Evolutionary conservation across 108 stramenopile genomes (phyloP).

Genomic region (Nitzschia sp.): DNA sequence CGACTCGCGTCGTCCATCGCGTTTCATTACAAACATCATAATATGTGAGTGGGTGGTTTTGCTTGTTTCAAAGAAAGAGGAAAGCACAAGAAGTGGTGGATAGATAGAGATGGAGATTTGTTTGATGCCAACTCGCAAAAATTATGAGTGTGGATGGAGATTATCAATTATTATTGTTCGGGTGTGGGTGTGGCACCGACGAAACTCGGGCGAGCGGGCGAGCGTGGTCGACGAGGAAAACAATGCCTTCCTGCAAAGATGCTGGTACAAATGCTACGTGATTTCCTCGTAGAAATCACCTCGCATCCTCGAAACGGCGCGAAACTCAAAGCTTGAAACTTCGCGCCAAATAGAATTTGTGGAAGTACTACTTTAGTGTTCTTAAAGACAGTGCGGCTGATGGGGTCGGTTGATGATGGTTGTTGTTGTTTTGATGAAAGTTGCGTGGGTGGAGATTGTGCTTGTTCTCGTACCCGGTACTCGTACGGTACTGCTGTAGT

Average conservation of each 20-base stretch:
- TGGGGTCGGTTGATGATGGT: too few species aligned
- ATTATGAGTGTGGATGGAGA: too few species aligned
- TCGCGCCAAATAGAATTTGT: neutral
- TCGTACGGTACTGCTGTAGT: neutral
- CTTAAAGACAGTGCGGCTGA: too few species aligned
- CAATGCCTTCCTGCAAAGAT: too few species aligned
- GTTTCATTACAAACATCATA: conserved; percentile 94
- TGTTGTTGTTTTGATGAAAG: too few species aligned
- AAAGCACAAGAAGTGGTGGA: neutral
- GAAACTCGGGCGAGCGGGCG: too few species aligned
- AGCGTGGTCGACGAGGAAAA: too few species aligned
- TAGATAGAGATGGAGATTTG: neutral
- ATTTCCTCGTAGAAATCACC: too few species aligned
- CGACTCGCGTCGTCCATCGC: conserved; percentile 90
- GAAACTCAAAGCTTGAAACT: neutral
- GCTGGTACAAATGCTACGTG: too few species aligned
- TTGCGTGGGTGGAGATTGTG: too few species aligned
- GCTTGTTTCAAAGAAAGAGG: neutral
- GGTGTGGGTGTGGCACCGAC: neutral
- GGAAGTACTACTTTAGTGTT: neutral
- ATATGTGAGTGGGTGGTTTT: conserved; percentile 2
- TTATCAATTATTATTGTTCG: too few species aligned
- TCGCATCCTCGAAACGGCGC: neutral
- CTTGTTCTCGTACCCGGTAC: neutral
- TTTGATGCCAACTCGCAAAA: too few species aligned